A percentile compares a stretch with the other conserved stretches of the same genome.
These are phyloP conservation scores for Ceratocystis papillata DNA, from an alignment of 2,329 filamentous ascomycete species.

Conservation along the genomic window DNA sequence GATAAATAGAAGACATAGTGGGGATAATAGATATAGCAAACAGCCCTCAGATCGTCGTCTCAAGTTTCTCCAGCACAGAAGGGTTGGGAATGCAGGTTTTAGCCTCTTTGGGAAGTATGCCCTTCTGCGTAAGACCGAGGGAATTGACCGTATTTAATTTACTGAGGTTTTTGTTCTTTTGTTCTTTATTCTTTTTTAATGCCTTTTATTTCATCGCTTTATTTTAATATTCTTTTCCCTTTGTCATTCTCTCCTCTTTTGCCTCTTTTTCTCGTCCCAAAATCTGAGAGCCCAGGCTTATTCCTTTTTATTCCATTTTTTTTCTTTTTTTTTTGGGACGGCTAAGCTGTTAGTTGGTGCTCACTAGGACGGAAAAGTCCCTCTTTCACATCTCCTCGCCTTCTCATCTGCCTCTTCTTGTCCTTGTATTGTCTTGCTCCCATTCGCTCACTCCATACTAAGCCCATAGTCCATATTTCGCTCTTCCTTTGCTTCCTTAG, in stretches of 20 bases:
- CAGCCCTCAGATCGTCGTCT: slow-evolving; percentile 5
- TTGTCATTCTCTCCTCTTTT: background rate
- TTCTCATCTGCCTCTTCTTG: background rate
- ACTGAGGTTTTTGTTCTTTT: background rate
- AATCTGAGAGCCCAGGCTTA: background rate
- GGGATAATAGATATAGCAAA: background rate
- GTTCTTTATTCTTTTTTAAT: background rate
- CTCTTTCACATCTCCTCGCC: background rate
- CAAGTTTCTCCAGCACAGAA: background rate
- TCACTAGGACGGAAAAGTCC: slow-evolving; percentile 3
- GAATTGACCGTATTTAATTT: background rate
- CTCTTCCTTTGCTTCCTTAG: slow-evolving; percentile 10
- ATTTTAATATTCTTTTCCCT: background rate
- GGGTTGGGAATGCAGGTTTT: background rate
- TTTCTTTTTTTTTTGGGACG: background rate
- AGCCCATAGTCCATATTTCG: background rate
- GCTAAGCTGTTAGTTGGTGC: background rate
- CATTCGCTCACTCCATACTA: slow-evolving; percentile 12
- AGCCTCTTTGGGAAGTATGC: background rate
- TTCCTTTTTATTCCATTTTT: background rate
- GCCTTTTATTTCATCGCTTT: background rate
- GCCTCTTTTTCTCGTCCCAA: background rate
- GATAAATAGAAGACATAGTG: background rate
- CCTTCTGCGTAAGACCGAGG: background rate
- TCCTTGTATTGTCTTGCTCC: slow-evolving; percentile 11